Conservation (phyloP, 345 rosid genomes). For the Gossypium arboreum region DNA sequence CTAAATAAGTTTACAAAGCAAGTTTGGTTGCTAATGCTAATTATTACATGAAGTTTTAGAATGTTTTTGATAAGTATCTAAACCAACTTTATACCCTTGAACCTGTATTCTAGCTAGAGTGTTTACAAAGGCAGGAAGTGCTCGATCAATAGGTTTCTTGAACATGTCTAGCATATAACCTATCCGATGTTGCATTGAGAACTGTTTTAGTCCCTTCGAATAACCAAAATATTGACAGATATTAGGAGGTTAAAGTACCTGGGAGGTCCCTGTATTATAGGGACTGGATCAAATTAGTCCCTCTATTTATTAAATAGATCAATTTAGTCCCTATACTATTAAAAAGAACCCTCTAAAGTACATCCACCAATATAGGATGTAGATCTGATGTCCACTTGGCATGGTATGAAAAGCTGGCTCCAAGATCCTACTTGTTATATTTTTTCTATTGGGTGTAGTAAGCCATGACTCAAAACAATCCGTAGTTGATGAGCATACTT, state of each 20-base stretch:
- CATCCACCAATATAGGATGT: not conserved
- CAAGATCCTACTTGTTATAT: not conserved
- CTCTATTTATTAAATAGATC: too few relatives aligned
- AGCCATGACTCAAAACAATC: not conserved
- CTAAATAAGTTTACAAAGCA: not conserved
- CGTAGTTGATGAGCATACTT: not conserved
- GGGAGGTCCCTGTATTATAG: too few relatives aligned
- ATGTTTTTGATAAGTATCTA: too few relatives aligned
- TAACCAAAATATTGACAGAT: not conserved
- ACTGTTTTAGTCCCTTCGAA: not conserved
- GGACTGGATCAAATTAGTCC: too few relatives aligned
- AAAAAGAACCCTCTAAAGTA: too few relatives aligned
- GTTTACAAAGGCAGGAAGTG: not conserved
- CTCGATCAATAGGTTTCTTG: not conserved
- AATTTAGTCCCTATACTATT: too few relatives aligned
- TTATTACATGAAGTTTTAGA: not conserved
- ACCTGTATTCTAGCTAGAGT: not conserved
- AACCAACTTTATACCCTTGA: not conserved
- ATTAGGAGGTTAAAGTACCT: not conserved
- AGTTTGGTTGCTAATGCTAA: not conserved
- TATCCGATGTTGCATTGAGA: not conserved
- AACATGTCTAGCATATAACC: not conserved
- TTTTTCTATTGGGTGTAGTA: not conserved
- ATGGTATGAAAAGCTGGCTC: not conserved
- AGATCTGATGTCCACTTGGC: not conserved